Base-by-base conservation (phyloP, 768 basidiomycete species). In the Tulasnella sp. region DNA sequence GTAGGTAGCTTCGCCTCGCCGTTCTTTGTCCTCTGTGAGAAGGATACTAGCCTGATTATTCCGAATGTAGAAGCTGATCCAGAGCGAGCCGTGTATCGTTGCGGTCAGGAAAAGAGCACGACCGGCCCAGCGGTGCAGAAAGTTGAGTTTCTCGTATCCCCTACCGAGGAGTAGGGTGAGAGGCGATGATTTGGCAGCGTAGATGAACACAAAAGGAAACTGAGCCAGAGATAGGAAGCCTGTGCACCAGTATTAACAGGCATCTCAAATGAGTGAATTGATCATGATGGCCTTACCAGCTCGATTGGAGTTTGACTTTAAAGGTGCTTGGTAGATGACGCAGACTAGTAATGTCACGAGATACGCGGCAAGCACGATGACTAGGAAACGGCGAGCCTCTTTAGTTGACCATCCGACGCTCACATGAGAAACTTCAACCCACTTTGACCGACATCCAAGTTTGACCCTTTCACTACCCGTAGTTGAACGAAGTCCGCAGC, bases 1-100 rank as follows among this genome's bases (percentile, higher is more conserved):
- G 52, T 92, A 83, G 0, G 91, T 86, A 0, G 90, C 87, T 1
- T 94, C 83, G 1, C 94, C 94, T 1, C 86, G 85, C 0, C 83
- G 86, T 78, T 92, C 89, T 80, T 95, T 95, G 78, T 89, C 85
- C 39, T 65, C 36, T 32, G 84, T 84, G 0, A 86, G 86, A 6
- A 94, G 77, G 52, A 92, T 89, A 0, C 85, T 83, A 5, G 89
- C 72, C 52, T 79, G 80, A 14, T 79, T 80, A 74, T 83, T 87
- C 47, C 80, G 77, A 1, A 90, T 73, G 76, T 92, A 90, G 74
- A 92, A 91, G 44, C 84, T 81, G 63, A 93, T 90, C 93, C 93
- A 95, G 26, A 94, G 80, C 0, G 85, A 77, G 8, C 79, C 89
- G 81, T 81, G 93, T 77, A 81, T 76, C 4, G 79, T 76, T 6